Base-by-base conservation (phyloP, 352 stramenopile species). In the Peronospora farinosa region DNA sequence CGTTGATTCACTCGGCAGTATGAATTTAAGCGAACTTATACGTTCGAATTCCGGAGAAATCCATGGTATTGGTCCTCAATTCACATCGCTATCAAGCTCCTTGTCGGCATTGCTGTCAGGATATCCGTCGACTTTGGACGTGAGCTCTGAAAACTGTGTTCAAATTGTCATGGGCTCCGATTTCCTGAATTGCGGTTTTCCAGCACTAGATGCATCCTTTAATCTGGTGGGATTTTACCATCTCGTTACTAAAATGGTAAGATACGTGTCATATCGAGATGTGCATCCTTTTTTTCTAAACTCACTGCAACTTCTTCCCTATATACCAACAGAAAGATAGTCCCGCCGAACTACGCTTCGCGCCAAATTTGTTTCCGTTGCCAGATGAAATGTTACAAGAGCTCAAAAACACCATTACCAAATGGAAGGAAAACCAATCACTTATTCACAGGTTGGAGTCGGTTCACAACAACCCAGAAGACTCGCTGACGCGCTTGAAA, bases 181-280 rank as follows among this genome's bases (percentile, higher is more conserved):
- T 39, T 88, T 88, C 46, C 61, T 60, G 17, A 63, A 74, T 36
- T 88, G 77, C 51, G 77, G 77, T 1, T 78, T 70, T 36, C 77
- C 77, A 57, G 77, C 77, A 7, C 69, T 88, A 19, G 74, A 86
- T 36, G 43, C 42, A 2, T 60, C 59, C 1, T 73, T 68, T 12
- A 41, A 62, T 1, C 61, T 80, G 1, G 45, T 86, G 3, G 77
- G 77, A 2, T 88, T 83, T 33, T 88, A 88, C 36, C 77, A 73
- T 16, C 36, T 84, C 4, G 71, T 66, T 33, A 52, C 35, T 36
- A 49, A 28, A 52, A 57, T 41, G 49, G 60, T 74, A 57, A 23
- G 54, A 15, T 40, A 17, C 46, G 28, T 28, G 27, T 16, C 7
- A 0, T 42, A 10, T 28, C 46, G 7, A 23, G 3, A 27, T 27